Conservation (phyloP, 73 alveolate genomes). For the Symbiodinium pilosum region DNA sequence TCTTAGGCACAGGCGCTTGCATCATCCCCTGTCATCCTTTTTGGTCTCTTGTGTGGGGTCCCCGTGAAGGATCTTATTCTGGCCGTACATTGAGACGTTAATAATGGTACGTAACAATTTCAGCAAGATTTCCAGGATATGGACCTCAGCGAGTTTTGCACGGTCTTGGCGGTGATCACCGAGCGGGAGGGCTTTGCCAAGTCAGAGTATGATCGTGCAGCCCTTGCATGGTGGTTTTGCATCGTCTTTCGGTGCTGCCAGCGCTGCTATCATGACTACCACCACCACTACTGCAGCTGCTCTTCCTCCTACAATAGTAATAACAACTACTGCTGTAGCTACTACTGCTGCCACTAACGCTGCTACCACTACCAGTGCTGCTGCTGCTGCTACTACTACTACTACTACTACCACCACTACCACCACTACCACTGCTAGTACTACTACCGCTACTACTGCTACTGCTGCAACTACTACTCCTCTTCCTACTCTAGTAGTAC, state of each 20-base stretch:
- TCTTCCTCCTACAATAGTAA: neutral
- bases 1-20: no score
- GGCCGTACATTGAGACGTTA: no score
- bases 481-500: neutral
- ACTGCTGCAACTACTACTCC: neutral
- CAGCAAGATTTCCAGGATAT: slow-evolving; percentile 56
- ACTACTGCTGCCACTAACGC: neutral
- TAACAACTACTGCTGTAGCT: neutral
- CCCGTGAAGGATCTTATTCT: no score
- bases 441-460: neutral
- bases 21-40: no score
- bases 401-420: slow-evolving; percentile 18
- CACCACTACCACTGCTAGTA: neutral
- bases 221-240: slow-evolving; percentile 62
- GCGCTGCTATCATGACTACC: neutral
- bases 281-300: neutral
- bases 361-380: neutral
- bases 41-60: no score
- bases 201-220: slow-evolving; percentile 53
- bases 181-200: slow-evolving; percentile 86
- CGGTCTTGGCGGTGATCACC: slow-evolving; percentile 55
- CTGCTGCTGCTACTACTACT: neutral
- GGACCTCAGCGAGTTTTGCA: slow-evolving; percentile 69
- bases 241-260: no score
- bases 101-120: no score